Conservation (phyloP, 768 basidiomycete genomes). For the Trametes elegans region DNA sequence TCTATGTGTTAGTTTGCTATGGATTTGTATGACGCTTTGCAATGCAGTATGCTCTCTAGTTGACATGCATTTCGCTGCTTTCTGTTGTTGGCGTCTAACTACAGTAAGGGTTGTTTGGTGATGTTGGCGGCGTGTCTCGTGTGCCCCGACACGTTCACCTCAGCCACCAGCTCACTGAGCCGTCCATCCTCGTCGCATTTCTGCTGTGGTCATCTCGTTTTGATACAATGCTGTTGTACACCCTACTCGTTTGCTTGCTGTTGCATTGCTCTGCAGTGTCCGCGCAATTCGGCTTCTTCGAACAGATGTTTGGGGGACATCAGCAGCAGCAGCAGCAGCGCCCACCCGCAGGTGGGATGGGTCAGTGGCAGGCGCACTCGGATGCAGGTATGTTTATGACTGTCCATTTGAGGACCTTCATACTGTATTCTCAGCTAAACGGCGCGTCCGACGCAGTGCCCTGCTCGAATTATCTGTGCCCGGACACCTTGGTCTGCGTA, state of each 20-base stretch:
- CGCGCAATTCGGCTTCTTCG: constrained; percentile 77
- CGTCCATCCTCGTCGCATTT: no score
- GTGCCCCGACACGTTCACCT: not conserved
- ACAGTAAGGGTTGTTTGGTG: constrained; percentile 17
- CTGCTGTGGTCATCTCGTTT: no score
- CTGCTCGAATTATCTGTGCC: constrained; percentile 76
- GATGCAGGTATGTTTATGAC: constrained; percentile 54
- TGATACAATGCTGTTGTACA: constrained; percentile 13
- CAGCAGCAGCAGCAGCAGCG: constrained; percentile 58
- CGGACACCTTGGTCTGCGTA: constrained; percentile 71
- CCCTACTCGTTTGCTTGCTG: constrained; percentile 37
- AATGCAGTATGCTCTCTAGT: constrained; percentile 12
- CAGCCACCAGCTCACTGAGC: no score
- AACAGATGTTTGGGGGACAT: constrained; percentile 69
- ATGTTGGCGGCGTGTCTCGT: constrained; percentile 17
- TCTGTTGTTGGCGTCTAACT: not conserved
- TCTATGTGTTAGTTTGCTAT: not conserved
- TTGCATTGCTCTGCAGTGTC: constrained; percentile 29
- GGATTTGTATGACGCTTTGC: constrained; percentile 8
- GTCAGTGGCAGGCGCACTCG: constrained; percentile 65
- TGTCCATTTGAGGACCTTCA: not conserved
- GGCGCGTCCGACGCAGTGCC: constrained; percentile 43
- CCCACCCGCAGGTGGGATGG: constrained; percentile 38
- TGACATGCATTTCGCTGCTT: not conserved
- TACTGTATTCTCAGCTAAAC: not conserved